phyloP scores from a whole-genome alignment of 2,329 filamentous ascomycete genomes.

The Penicillium nordicum region DNA sequence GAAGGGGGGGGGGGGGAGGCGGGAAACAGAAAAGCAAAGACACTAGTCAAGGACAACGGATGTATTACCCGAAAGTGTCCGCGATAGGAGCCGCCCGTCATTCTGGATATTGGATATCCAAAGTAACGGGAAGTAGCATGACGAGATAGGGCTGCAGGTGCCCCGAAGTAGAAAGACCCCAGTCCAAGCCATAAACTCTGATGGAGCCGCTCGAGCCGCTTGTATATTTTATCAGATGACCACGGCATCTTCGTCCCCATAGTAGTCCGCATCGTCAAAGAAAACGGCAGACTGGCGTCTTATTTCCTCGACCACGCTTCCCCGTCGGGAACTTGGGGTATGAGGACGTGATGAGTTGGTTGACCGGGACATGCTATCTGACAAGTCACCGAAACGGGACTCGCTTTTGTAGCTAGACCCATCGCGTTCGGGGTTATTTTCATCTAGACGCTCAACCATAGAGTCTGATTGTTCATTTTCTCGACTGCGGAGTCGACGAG shows the following conservation, averaged over 20 bases:
- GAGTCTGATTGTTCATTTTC: conserved; percentile 19
- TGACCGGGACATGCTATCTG: conserved; percentile 23
- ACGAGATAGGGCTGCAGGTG: conserved; percentile 16
- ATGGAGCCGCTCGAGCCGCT: conserved; percentile 16
- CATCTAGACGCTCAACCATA: conserved; percentile 26
- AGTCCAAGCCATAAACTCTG: conserved; percentile 11
- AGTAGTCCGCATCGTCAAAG: conserved; percentile 42
- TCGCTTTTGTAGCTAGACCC: conserved; percentile 19
- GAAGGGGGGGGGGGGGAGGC: no score
- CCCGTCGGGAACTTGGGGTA: conserved; percentile 21
- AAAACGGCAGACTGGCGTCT: conserved; percentile 47
- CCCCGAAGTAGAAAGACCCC: conserved; percentile 12
- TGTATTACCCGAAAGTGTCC: not conserved
- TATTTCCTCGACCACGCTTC: conserved; percentile 44
- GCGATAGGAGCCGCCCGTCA: conserved; percentile 18
- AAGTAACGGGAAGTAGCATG: conserved; percentile 9
- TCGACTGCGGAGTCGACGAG: conserved; percentile 24
- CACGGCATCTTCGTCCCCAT: conserved; percentile 26
- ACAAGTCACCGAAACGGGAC: conserved; percentile 23
- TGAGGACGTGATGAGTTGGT: conserved; percentile 21
- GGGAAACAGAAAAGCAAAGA: not conserved
- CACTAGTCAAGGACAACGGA: not conserved
- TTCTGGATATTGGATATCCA: conserved; percentile 9
- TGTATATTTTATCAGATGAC: conserved; percentile 17
- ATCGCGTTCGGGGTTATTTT: conserved; percentile 27